These are phyloP conservation scores for Erythrobasidium hasegawianum DNA, from an alignment of 1,284 basidiomycete genomes.

Conservation along the genomic window DNA sequence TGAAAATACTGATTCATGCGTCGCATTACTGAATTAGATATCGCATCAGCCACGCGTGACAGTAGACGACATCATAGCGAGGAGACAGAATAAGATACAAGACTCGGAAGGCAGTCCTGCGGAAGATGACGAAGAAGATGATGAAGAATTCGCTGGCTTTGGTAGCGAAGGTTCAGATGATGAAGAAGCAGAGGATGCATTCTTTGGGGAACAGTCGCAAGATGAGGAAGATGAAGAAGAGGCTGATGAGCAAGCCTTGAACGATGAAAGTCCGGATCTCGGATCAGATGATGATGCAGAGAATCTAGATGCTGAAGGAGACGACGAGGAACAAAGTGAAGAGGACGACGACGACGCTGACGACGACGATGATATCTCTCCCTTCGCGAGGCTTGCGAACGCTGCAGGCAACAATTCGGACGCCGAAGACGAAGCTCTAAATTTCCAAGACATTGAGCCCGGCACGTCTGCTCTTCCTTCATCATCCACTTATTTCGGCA, in stretches of 20 bases:
- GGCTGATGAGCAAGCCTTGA: conserved; percentile 36
- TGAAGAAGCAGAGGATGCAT: neutral
- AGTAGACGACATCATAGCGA: conserved; percentile 86
- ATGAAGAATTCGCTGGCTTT: conserved; percentile 9
- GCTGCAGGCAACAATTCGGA: conserved; percentile 45
- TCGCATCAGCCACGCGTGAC: conserved; percentile 79
- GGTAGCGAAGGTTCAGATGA: neutral
- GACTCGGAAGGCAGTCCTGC: conserved; percentile 45
- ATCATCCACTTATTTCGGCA: conserved; percentile 49
- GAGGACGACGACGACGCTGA: conserved; percentile 37
- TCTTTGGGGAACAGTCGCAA: conserved; percentile 19
- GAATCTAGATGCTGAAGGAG: conserved; percentile 40
- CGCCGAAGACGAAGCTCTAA: conserved; percentile 52
- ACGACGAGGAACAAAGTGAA: conserved; percentile 43
- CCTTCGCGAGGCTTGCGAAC: conserved; percentile 51
- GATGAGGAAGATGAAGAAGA: conserved; percentile 46
- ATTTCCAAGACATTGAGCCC: conserved; percentile 51
- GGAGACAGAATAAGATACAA: conserved; percentile 53
- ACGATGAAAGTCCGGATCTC: conserved; percentile 40
- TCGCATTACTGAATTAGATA: neutral
- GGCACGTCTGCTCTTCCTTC: conserved; percentile 1
- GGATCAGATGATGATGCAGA: conserved; percentile 42
- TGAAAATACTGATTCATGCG: conserved; percentile 31
- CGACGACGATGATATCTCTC: conserved; percentile 42
- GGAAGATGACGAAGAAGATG: conserved; percentile 42